phyloP scores from a whole-genome alignment of 2,329 filamentous ascomycete species.

The Penicillium psychrosexuale region DNA sequence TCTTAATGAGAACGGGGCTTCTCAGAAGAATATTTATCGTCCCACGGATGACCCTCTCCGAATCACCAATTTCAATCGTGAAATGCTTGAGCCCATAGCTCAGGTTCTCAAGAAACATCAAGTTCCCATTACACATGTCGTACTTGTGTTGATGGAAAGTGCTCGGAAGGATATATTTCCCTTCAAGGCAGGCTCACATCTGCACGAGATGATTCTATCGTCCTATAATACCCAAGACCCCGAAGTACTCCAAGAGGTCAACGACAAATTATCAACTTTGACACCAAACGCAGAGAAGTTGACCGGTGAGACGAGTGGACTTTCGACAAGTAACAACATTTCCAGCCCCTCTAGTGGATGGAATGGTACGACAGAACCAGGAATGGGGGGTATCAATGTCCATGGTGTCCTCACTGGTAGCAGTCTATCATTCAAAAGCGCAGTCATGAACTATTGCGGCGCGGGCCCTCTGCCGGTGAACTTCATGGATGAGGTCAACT shows the following conservation, averaged over 20 bases:
- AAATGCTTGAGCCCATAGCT: conserved; percentile 24
- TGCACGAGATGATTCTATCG: conserved; percentile 26
- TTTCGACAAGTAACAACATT: conserved; percentile 1
- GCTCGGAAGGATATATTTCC: conserved; percentile 34
- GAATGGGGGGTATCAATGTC: conserved; percentile 32
- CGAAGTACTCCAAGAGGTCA: conserved; percentile 12
- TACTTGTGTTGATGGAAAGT: conserved; percentile 34
- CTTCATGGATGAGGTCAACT: conserved; percentile 29
- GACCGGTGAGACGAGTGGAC: conserved; percentile 27
- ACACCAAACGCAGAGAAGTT: conserved; percentile 31
- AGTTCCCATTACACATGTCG: conserved; percentile 31
- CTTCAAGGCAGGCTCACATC: conserved; percentile 25
- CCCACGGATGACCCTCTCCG: conserved; percentile 30
- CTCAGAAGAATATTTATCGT: conserved; percentile 22
- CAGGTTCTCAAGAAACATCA: conserved; percentile 22
- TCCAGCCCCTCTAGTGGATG: conserved; percentile 14
- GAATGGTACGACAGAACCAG: conserved; percentile 21
- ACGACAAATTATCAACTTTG: conserved; percentile 23
- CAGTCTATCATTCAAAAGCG: conserved; percentile 34
- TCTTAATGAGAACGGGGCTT: background rate
- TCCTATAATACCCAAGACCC: conserved; percentile 20
- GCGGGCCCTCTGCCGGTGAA: conserved; percentile 29
- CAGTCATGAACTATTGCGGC: conserved; percentile 32
- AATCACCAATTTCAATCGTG: conserved; percentile 32
- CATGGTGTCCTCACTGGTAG: conserved; percentile 30